Conservation (phyloP, 305 asterid species). For the Solanum hybrid region DNA sequence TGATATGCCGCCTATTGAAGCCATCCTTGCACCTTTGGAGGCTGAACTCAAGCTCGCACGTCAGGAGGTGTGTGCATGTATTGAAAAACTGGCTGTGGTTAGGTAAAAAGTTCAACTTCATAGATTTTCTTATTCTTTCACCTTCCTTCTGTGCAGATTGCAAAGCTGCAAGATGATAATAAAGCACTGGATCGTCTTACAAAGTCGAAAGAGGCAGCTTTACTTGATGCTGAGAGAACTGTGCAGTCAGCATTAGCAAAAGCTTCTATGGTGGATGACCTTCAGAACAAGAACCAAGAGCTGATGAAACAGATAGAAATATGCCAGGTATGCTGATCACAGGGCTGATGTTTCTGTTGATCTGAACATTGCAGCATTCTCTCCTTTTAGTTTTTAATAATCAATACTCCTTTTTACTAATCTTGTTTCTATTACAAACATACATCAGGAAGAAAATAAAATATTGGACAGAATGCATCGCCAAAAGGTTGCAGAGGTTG, state of each 20-base stretch:
- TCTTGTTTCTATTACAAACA: conserved; percentile 4
- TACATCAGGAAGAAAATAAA: conserved; percentile 85
- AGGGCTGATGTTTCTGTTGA: not conserved
- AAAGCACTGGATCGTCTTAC: conserved; percentile 95
- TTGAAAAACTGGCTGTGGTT: conserved; percentile 5
- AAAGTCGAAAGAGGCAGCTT: conserved; percentile 97
- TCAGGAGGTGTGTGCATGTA: conserved; percentile 57
- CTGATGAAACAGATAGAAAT: conserved; percentile 98
- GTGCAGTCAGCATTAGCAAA: conserved; percentile 90
- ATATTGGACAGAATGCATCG: conserved; percentile 93
- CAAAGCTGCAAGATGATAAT: conserved; percentile 94
- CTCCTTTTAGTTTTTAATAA: not conserved
- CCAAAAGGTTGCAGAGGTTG: conserved; percentile 98
- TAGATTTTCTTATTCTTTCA: conserved; percentile 5
- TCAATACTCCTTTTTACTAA: not conserved
- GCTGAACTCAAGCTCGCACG: conserved; percentile 97
- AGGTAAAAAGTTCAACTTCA: not conserved
- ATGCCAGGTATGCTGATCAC: conserved; percentile 60
- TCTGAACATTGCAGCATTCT: not conserved
- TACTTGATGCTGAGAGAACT: conserved; percentile 93
- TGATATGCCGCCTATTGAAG: conserved; percentile 99
- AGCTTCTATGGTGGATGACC: conserved; percentile 99
- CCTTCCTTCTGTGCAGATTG: conserved; percentile 43
- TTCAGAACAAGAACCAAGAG: conserved; percentile 97
- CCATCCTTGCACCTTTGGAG: conserved; percentile 93